phyloP scores from a whole-genome alignment of 441 rosid genomes.

The Brassica balearica region DNA sequence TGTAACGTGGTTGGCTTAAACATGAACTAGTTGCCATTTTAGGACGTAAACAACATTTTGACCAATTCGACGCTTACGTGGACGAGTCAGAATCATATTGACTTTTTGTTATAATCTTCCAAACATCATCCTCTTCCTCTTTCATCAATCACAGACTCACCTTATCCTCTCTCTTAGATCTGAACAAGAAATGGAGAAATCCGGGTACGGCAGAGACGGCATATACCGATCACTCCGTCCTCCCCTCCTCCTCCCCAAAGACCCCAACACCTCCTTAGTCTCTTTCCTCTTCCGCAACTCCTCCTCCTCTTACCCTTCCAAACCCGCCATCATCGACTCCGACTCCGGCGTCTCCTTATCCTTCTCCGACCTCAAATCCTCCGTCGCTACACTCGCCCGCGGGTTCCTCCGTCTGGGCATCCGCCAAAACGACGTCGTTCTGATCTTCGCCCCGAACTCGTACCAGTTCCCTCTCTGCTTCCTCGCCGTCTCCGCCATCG shows the following conservation, averaged over 20 bases:
- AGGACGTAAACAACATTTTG: neutral
- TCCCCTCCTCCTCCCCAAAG: constrained; percentile 55
- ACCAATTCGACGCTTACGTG: neutral
- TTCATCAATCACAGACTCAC: neutral
- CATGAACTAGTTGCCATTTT: neutral
- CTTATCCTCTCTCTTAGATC: constrained; percentile 16
- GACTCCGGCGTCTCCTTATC: constrained; percentile 60
- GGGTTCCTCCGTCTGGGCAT: constrained; percentile 72
- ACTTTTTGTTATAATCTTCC: neutral
- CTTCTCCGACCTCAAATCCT: constrained; percentile 64
- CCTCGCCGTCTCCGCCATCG: constrained; percentile 66
- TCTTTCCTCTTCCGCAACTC: constrained; percentile 64
- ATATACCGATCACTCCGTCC: constrained; percentile 81
- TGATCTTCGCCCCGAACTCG: constrained; percentile 81
- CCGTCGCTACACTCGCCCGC: constrained; percentile 61
- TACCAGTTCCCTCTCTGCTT: constrained; percentile 78
- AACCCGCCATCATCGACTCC: constrained; percentile 72
- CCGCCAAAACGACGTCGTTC: constrained; percentile 64
- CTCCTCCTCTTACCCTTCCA: constrained; percentile 57
- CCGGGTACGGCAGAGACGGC: constrained; percentile 86
- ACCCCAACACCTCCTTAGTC: constrained; percentile 66
- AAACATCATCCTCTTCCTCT: neutral
- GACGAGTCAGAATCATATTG: neutral
- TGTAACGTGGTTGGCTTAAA: neutral
- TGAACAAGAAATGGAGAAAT: constrained; percentile 65